These are phyloP conservation scores for Aspergillus sp. DNA, from an alignment of 2,329 filamentous ascomycete genomes.

Conservation along the genomic window DNA sequence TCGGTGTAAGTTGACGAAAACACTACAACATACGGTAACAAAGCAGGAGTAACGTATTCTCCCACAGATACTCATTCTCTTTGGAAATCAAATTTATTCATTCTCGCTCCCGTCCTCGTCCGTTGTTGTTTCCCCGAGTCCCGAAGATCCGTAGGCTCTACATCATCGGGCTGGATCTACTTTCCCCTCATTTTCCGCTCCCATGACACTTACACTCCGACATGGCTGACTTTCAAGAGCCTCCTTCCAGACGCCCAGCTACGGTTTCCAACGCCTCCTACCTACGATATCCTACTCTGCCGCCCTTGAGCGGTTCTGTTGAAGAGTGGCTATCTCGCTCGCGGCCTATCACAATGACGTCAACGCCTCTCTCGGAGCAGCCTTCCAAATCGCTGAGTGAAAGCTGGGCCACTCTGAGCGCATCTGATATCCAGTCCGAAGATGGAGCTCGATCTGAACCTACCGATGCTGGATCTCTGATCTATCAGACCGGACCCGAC, in stretches of 20 bases:
- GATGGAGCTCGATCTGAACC: conserved; percentile 46
- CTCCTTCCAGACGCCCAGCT: conserved; percentile 27
- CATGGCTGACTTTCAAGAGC: conserved; percentile 41
- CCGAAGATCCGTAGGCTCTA: conserved; percentile 16
- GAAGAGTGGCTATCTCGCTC: conserved; percentile 44
- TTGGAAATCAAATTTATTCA: conserved; percentile 1
- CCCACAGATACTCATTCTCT: conserved; percentile 7
- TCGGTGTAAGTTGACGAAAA: background rate
- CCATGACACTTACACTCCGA: conserved; percentile 21
- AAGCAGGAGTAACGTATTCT: conserved; percentile 14
- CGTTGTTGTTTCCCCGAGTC: conserved; percentile 8
- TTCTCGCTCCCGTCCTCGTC: conserved; percentile 15
- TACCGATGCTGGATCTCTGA: conserved; percentile 44
- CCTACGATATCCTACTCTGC: conserved; percentile 43
- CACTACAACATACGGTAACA: background rate
- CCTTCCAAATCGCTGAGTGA: conserved; percentile 39
- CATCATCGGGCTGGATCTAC: conserved; percentile 14
- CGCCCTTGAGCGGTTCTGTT: conserved; percentile 38
- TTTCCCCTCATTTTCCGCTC: conserved; percentile 10
- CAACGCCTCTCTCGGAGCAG: conserved; percentile 28
- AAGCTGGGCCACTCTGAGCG: conserved; percentile 48
- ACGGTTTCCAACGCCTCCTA: conserved; percentile 28
- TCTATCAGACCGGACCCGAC: conserved; percentile 43
- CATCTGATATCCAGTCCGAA: conserved; percentile 45
- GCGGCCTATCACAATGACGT: conserved; percentile 42